Conservation (phyloP, 1,284 basidiomycete genomes). For the Ganoderma meredithae region DNA sequence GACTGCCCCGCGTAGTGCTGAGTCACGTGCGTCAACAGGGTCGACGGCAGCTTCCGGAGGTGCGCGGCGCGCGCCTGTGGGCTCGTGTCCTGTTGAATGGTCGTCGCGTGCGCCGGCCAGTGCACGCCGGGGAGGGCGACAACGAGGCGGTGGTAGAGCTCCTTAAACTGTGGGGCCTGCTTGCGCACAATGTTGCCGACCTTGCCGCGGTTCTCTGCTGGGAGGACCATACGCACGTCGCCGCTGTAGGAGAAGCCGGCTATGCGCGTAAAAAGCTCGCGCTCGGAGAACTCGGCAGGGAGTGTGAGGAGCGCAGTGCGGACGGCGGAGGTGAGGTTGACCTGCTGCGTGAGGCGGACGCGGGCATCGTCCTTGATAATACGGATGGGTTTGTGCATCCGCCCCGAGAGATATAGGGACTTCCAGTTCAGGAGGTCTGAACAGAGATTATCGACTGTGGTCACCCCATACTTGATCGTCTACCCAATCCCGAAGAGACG, state of each 20-base stretch:
- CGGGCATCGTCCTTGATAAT: slow-evolving; percentile 90
- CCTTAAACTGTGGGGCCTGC: slow-evolving; percentile 85
- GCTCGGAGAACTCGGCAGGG: slow-evolving; percentile 74
- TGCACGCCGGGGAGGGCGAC: slow-evolving; percentile 80
- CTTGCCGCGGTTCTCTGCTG: slow-evolving; percentile 94
- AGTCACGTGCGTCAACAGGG: slow-evolving; percentile 65
- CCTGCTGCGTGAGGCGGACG: slow-evolving; percentile 91
- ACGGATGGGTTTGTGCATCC: slow-evolving; percentile 96
- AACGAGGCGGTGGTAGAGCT: slow-evolving; percentile 85
- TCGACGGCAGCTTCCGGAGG: slow-evolving; percentile 78
- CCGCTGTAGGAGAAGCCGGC: slow-evolving; percentile 89
- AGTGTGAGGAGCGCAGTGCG: slow-evolving; percentile 79
- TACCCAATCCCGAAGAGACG: slow-evolving; percentile 42
- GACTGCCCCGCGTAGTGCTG: slow-evolving; percentile 52
- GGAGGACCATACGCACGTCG: slow-evolving; percentile 93
- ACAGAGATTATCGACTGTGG: slow-evolving; percentile 89
- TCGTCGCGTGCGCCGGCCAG: slow-evolving; percentile 60
- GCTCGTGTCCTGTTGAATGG: slow-evolving; percentile 75
- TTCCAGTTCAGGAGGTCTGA: slow-evolving; percentile 93
- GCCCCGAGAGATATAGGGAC: slow-evolving; percentile 91
- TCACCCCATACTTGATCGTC: slow-evolving; percentile 98
- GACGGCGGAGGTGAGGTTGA: slow-evolving; percentile 91
- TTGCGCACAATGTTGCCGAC: slow-evolving; percentile 91
- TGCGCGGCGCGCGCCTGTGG: slow-evolving; percentile 74
- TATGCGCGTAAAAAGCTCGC: slow-evolving; percentile 86